Evolutionary conservation across 1,284 basidiomycete species (phyloP), one percentile per base, ranked within the genome.

Genomic region (Irpex rosettiformis): DNA sequence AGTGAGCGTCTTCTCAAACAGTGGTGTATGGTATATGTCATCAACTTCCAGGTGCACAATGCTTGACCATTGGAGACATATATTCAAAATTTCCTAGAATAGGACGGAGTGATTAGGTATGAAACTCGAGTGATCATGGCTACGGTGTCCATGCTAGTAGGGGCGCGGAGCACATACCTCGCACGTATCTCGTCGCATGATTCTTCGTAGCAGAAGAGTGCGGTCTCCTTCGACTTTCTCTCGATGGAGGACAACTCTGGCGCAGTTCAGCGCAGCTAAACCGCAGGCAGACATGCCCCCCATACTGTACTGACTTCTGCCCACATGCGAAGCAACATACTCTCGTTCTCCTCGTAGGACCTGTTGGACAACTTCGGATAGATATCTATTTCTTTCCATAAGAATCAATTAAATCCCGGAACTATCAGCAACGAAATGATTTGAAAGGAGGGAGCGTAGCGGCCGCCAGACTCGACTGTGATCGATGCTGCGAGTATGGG

Each of bases 191-290:
- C 30, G 10, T 8, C 33, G 70, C 57, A 76, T 67, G 28, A 84
- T 64, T 37, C 62, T 65, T 13, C 67, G 54, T 13, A 85, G 56
- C 43, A 83, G 64, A 22, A 22, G 8, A 45, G 13, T 7, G n/a
- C 43, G 13, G 21, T 45, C 72, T 28, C 55, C 54, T 10, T 73
- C 74, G 13, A 65, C 66, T 27, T 66, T 59, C 54, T 76, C 75
- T 52, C 69, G 70, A 24, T 64, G 69, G 52, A 84, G 76, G 25
- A 79, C 70, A 8, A 82, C 64, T 54, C 83, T 72, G 3, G 80
- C 81, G 61, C 83, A 85, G 66, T 88, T 88, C 64, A 88, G 67
- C 2, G 82, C 79, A 4, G 84, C 85, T 24, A 88, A 73, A 18
- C 85, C 86, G 29, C 60, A 61, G 22, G 60, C 48, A 1, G 60